Conservation (phyloP, 805 yeast species). For the Suhomyces sp. region DNA sequence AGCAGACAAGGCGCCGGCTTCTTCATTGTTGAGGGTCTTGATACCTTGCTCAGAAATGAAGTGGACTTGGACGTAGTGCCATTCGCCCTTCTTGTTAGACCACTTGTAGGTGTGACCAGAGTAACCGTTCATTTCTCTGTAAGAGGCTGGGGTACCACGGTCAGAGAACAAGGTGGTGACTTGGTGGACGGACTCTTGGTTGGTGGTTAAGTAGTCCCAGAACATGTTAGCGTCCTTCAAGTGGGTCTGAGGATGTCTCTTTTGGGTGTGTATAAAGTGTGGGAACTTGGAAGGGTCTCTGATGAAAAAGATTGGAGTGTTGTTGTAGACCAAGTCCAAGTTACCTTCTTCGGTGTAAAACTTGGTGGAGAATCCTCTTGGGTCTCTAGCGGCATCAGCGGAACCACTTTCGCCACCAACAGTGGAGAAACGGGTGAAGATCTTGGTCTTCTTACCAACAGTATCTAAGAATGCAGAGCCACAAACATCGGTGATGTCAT, state of each 20-base stretch:
- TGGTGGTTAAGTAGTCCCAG: constrained; percentile 77
- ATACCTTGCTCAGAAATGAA: constrained; percentile 63
- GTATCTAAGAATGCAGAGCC: constrained; percentile 26
- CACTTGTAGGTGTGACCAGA: constrained; percentile 84
- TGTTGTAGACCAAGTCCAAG: constrained; percentile 71
- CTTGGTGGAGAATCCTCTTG: constrained; percentile 66
- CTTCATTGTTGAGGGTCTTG: constrained; percentile 54
- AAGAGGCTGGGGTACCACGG: constrained; percentile 77
- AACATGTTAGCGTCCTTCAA: constrained; percentile 77
- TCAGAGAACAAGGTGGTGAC: constrained; percentile 71
- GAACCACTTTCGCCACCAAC: constrained; percentile 71
- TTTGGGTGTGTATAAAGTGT: constrained; percentile 65
- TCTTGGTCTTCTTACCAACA: constrained; percentile 28
- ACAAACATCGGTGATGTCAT: constrained; percentile 33
- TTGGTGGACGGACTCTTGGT: constrained; percentile 75
- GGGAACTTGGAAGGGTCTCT: constrained; percentile 66
- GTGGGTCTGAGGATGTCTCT: constrained; percentile 70
- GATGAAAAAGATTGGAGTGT: constrained; percentile 66
- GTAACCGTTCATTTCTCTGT: constrained; percentile 79
- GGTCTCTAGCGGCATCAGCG: constrained; percentile 66
- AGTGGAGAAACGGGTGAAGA: constrained; percentile 54
- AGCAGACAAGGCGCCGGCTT: constrained; percentile 67
- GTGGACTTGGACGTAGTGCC: constrained; percentile 79
- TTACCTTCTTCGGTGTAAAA: constrained; percentile 67
- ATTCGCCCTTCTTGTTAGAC: constrained; percentile 71